Conservation (phyloP, 768 basidiomycete genomes). For the Boletus rex-veris region DNA sequence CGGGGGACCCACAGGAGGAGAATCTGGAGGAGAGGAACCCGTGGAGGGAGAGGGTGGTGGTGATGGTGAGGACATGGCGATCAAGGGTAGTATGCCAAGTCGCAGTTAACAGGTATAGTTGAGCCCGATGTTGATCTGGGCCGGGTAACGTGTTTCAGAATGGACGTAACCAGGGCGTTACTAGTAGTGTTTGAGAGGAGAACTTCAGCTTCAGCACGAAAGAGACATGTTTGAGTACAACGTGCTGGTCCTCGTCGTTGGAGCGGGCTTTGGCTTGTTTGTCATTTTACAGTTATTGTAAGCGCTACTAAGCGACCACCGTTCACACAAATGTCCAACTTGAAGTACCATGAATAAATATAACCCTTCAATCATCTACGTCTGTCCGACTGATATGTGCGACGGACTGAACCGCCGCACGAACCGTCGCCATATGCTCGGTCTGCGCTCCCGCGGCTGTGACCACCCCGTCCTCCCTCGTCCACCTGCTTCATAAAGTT, state of each 20-base stretch:
- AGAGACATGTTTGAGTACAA: neutral
- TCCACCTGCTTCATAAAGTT: neutral
- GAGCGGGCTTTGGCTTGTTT: neutral
- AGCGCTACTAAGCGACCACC: too few relatives aligned
- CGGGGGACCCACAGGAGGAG: neutral
- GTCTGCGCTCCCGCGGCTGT: constrained; percentile 14
- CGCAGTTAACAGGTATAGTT: neutral
- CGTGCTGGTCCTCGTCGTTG: neutral
- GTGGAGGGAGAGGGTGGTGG: neutral
- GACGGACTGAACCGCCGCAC: constrained; percentile 24
- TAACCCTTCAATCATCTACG: neutral
- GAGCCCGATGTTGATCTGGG: constrained; percentile 7
- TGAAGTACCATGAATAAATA: neutral
- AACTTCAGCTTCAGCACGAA: too few relatives aligned
- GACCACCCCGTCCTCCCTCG: neutral
- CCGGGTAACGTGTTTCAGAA: constrained; percentile 18
- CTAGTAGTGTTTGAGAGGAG: neutral
- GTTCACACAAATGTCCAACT: neutral
- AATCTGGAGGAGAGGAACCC: neutral
- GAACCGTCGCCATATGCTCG: constrained; percentile 26
- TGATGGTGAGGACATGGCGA: constrained; percentile 12
- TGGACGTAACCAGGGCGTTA: constrained; percentile 13
- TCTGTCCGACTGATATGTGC: constrained; percentile 18
- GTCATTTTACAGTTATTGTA: too few relatives aligned
- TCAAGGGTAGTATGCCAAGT: too few relatives aligned